phyloP scores from a whole-genome alignment of 2,329 filamentous ascomycete genomes.

The Parascedosporium putredinis region DNA sequence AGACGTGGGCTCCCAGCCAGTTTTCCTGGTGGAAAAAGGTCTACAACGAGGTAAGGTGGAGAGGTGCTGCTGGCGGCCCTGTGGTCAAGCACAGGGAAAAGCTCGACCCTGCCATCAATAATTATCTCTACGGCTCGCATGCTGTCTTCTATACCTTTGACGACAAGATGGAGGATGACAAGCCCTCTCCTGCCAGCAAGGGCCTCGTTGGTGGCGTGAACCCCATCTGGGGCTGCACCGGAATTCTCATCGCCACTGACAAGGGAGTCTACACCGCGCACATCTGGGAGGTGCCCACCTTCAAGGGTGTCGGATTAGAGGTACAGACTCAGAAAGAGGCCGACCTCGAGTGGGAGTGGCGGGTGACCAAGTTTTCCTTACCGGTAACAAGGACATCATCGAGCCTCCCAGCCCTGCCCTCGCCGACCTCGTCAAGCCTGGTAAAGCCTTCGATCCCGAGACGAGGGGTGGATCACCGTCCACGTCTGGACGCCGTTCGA shows the following conservation, averaged over 20 bases:
- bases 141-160: not conserved
- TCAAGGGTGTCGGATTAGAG: not conserved
- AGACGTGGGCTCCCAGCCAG: not conserved
- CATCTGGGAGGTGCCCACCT: conserved; percentile 5
- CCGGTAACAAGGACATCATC: not conserved
- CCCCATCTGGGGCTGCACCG: conserved; percentile 5
- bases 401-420: conserved; percentile 1
- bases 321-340: not conserved
- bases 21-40: conserved; percentile 2
- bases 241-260: not conserved
- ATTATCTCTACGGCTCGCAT: not conserved
- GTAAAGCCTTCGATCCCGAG: not conserved
- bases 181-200: not conserved
- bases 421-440: not conserved
- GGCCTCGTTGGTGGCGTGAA: not conserved
- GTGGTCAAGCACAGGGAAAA: not conserved
- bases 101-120: not conserved
- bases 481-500: not conserved
- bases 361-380: conserved; percentile 2
- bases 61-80: not conserved
- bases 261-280: conserved; percentile 3
- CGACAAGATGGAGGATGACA: not conserved
- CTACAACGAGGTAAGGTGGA: not conserved
- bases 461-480: not conserved
- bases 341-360: not conserved